Evolutionary conservation across 306 rosid genomes (phyloP).

Genomic region (Luffa acutangula): DNA sequence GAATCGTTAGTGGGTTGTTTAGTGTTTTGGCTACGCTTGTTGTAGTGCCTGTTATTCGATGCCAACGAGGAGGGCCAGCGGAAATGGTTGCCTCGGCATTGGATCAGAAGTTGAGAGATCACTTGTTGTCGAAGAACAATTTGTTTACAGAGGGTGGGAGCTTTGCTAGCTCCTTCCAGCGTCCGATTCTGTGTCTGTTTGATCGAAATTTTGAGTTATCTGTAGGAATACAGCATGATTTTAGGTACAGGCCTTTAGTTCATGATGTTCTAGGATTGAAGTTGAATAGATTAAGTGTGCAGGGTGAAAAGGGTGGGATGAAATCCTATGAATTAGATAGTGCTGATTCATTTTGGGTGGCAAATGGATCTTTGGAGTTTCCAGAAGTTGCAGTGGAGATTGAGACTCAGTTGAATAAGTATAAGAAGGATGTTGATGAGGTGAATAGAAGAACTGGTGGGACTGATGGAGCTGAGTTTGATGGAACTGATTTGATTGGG

Average conservation of each 20-base stretch:
- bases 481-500: slow-evolving; percentile 88
- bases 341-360: slow-evolving; percentile 76
- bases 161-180: slow-evolving; percentile 71
- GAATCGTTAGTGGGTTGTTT: slow-evolving; percentile 62
- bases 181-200: slow-evolving; percentile 80
- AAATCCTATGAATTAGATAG: slow-evolving; percentile 79
- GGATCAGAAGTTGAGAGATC: slow-evolving; percentile 89
- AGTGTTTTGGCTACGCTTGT: slow-evolving; percentile 78
- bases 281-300: slow-evolving; percentile 77
- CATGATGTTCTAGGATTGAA: slow-evolving; percentile 86
- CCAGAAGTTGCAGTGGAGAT: slow-evolving; percentile 97
- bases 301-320: slow-evolving; percentile 89
- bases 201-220: slow-evolving; percentile 87
- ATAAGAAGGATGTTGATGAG: slow-evolving; percentile 91
- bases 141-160: slow-evolving; percentile 75
- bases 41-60: slow-evolving; percentile 77
- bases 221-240: slow-evolving; percentile 92
- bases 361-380: slow-evolving; percentile 69
- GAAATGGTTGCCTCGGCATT: slow-evolving; percentile 89
- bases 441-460: slow-evolving; percentile 92
- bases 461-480: slow-evolving; percentile 73
- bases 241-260: slow-evolving; percentile 79
- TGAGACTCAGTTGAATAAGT: slow-evolving; percentile 74
- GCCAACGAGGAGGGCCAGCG: slow-evolving; percentile 83
- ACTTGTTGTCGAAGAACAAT: slow-evolving; percentile 78